Evolutionary conservation across 805 yeast genomes (phyloP).

Genomic region (Cyberlindnera euphorbiae): DNA sequence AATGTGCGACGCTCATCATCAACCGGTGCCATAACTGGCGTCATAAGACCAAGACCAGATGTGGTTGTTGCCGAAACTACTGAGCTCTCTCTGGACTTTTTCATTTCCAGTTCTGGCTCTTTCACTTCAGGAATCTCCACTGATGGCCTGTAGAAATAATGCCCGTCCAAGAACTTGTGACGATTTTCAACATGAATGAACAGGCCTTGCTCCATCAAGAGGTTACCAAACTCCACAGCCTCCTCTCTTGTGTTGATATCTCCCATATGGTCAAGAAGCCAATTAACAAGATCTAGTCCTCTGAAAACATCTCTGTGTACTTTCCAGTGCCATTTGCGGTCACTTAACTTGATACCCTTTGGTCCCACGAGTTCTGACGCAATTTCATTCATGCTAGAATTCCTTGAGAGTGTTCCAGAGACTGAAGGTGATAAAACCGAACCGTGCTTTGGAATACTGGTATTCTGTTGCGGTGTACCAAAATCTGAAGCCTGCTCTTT

Average conservation of each 20-base stretch:
- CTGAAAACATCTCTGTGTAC: slow-evolving; percentile 71
- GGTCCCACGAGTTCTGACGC: slow-evolving; percentile 64
- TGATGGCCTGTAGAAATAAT: slow-evolving; percentile 61
- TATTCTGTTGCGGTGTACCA: no score
- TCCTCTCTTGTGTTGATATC: slow-evolving; percentile 81
- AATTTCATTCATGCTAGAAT: slow-evolving; percentile 45
- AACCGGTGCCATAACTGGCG: slow-evolving; percentile 15
- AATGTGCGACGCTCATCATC: slow-evolving; percentile 31
- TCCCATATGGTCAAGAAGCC: slow-evolving; percentile 75
- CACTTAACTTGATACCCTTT: slow-evolving; percentile 62
- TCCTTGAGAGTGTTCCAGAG: slow-evolving; percentile 39
- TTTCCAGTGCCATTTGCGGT: slow-evolving; percentile 89
- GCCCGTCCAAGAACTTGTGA: slow-evolving; percentile 87
- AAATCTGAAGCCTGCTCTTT: slow-evolving; percentile 31
- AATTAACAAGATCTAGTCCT: slow-evolving; percentile 80
- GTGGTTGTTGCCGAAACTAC: neutral
- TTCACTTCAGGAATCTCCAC: slow-evolving; percentile 10
- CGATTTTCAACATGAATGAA: slow-evolving; percentile 79
- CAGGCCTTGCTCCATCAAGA: slow-evolving; percentile 64
- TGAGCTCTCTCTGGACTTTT: slow-evolving; percentile 7
- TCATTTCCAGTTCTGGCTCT: slow-evolving; percentile 6
- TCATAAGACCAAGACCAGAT: slow-evolving; percentile 5
- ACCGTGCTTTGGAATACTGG: no score
- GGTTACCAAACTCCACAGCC: slow-evolving; percentile 77
- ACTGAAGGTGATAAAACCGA: slow-evolving; percentile 7